A percentile compares a stretch with the other conserved stretches of the same genome.
Evolutionary conservation across 2,329 filamentous ascomycete genomes (phyloP).

Genomic region (Beauveria medogensis): DNA sequence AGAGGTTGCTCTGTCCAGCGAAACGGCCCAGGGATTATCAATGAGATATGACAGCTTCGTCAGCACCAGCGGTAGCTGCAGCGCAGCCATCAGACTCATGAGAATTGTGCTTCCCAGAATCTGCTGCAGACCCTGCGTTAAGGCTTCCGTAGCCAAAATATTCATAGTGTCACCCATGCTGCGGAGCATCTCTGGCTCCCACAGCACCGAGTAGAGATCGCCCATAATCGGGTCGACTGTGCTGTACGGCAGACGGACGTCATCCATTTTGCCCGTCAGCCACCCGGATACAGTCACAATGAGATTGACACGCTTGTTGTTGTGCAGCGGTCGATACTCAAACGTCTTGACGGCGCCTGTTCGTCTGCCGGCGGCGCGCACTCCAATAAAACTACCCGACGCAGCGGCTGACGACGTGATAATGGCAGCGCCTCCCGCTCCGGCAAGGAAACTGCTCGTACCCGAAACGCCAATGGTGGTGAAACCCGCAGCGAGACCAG

Average conservation of each 20-base stretch:
- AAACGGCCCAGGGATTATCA: conserved; percentile 98
- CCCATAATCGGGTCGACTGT: conserved; percentile 98
- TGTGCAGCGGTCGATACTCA: conserved; percentile 92
- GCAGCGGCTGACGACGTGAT: conserved; percentile 86
- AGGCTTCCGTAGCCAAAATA: conserved; percentile 93
- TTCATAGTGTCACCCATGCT: conserved; percentile 99
- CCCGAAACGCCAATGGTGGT: conserved; percentile 90
- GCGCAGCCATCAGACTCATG: conserved; percentile 79
- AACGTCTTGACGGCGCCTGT: conserved; percentile 93
- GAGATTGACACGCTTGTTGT: conserved; percentile 94
- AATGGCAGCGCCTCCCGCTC: conserved; percentile 84
- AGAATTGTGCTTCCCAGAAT: conserved; percentile 85
- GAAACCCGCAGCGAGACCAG: conserved; percentile 87
- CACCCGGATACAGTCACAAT: conserved; percentile 93
- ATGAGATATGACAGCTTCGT: conserved; percentile 94
- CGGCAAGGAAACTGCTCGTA: conserved; percentile 81
- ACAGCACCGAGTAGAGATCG: conserved; percentile 91
- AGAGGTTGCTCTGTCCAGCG: conserved; percentile 77
- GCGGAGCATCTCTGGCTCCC: conserved; percentile 96
- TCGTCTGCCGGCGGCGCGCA: conserved; percentile 74
- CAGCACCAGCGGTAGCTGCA: conserved; percentile 85
- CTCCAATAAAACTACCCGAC: conserved; percentile 79
- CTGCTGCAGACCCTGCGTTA: conserved; percentile 94
- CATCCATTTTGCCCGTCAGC: conserved; percentile 97
- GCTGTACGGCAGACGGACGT: conserved; percentile 90